Conservation (phyloP, 306 rosid species). For the Medicago ruthenica region DNA sequence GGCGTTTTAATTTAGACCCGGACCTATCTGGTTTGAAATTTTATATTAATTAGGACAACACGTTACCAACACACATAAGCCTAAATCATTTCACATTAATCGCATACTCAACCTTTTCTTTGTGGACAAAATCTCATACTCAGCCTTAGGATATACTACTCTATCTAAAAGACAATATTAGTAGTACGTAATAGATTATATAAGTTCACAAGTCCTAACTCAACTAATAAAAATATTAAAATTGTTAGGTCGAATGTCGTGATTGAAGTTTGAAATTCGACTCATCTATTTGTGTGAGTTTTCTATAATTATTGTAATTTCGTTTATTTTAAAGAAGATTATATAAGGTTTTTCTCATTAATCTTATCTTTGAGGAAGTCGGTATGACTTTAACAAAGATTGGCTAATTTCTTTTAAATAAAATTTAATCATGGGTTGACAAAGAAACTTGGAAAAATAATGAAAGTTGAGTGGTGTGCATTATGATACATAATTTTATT, state of each 20-base stretch:
- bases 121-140: not conserved
- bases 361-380: not conserved
- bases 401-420: not conserved
- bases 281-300: too few species aligned
- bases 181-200: too few species aligned
- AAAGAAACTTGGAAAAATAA: constrained; percentile 10
- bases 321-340: too few species aligned
- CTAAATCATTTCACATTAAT: not conserved
- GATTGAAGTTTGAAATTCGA: too few species aligned
- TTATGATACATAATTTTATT: constrained; percentile 35
- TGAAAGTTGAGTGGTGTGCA: constrained; percentile 18
- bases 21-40: not conserved
- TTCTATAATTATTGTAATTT: too few species aligned
- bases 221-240: too few species aligned
- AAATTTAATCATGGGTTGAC: not conserved
- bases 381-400: not conserved
- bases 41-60: not conserved
- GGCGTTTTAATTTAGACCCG: not conserved
- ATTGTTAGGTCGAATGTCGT: too few species aligned
- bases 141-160: not conserved
- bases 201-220: too few species aligned
- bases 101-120: not conserved
- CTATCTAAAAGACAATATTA: not conserved
- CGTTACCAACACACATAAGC: not conserved
- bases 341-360: too few species aligned